Evolutionary conservation across 2,329 filamentous ascomycete genomes (phyloP).

Genomic region (Huntiella moniliformis): DNA sequence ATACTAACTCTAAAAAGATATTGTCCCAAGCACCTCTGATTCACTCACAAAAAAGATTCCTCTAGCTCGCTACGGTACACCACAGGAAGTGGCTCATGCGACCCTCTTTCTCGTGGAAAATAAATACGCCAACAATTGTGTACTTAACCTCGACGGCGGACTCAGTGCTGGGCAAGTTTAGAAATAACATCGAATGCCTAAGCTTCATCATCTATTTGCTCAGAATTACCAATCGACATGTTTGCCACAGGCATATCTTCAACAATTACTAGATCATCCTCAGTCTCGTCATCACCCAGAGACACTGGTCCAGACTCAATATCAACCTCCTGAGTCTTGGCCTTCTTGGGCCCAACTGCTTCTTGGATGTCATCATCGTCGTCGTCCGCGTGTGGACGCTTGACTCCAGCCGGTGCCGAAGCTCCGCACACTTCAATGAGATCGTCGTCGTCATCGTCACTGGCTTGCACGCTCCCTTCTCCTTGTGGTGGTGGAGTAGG

Average conservation of each 20-base stretch:
- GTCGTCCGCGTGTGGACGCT: slow-evolving; percentile 28
- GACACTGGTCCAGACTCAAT: slow-evolving; percentile 21
- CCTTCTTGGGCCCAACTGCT: slow-evolving; percentile 28
- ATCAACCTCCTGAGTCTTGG: slow-evolving; percentile 16
- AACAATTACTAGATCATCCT: slow-evolving; percentile 38
- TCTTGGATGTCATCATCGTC: slow-evolving; percentile 13
- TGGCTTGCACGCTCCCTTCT: slow-evolving; percentile 16
- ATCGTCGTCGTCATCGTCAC: slow-evolving; percentile 23
- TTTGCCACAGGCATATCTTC: slow-evolving; percentile 27
- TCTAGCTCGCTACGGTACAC: slow-evolving; percentile 41
- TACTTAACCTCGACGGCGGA: slow-evolving; percentile 72
- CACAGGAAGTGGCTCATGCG: slow-evolving; percentile 63
- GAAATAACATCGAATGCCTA: slow-evolving; percentile 17
- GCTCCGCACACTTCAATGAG: slow-evolving; percentile 13
- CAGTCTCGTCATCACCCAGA: slow-evolving; percentile 17
- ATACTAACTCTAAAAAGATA: slow-evolving; percentile 5
- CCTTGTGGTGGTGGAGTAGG: slow-evolving; percentile 11
- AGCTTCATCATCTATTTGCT: slow-evolving; percentile 14
- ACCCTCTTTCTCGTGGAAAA: slow-evolving; percentile 61
- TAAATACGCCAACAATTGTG: slow-evolving; percentile 69
- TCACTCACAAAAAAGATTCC: slow-evolving; percentile 12
- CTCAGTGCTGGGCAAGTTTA: slow-evolving; percentile 37
- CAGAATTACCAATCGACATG: too few species aligned
- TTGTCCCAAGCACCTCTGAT: background rate
- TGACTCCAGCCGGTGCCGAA: slow-evolving; percentile 17